Percentiles rank a stretch among this genome's conserved stretches.
Conservation (phyloP, 2,329 filamentous ascomycete species). For the Alternaria viburni region DNA sequence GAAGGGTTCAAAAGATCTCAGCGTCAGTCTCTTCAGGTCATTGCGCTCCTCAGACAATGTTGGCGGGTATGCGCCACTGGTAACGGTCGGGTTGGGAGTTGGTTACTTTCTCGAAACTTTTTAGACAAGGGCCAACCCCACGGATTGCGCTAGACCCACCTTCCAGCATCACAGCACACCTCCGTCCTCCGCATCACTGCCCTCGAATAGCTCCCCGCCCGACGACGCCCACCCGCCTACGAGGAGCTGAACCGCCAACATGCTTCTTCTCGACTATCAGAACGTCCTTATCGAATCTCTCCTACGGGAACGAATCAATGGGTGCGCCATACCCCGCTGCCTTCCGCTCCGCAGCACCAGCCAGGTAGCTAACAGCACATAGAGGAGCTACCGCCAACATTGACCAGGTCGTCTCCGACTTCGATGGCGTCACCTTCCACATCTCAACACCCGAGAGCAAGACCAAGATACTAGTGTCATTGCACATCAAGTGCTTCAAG, state of each 20-base stretch:
- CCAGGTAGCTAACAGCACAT: constrained; percentile 44
- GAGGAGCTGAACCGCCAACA: constrained; percentile 43
- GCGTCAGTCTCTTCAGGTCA: not conserved
- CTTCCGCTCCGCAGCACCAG: constrained; percentile 37
- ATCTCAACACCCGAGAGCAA: constrained; percentile 95
- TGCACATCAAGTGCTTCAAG: constrained; percentile 91
- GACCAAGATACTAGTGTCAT: constrained; percentile 91
- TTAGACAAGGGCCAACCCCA: constrained; percentile 33
- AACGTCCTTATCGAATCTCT: constrained; percentile 98
- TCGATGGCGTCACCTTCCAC: constrained; percentile 98
- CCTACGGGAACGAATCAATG: constrained; percentile 90
- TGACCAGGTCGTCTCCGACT: constrained; percentile 98
- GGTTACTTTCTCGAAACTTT: constrained; percentile 39
- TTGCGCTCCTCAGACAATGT: not conserved
- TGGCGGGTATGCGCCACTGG: constrained; percentile 14
- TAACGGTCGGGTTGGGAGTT: constrained; percentile 15
- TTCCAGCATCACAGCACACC: constrained; percentile 36
- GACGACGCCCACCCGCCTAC: constrained; percentile 7
- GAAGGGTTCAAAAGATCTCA: not conserved
- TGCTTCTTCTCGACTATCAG: constrained; percentile 98
- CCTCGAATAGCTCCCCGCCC: constrained; percentile 33
- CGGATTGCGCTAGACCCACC: constrained; percentile 33
- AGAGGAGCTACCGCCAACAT: constrained; percentile 87
- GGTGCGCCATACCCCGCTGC: constrained; percentile 60
- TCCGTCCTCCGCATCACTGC: constrained; percentile 38